Percentiles rank a stretch among this genome's conserved stretches.
Evolutionary conservation across 176 grass and related monocot species (phyloP).

Genomic region (Oryza punctata): DNA sequence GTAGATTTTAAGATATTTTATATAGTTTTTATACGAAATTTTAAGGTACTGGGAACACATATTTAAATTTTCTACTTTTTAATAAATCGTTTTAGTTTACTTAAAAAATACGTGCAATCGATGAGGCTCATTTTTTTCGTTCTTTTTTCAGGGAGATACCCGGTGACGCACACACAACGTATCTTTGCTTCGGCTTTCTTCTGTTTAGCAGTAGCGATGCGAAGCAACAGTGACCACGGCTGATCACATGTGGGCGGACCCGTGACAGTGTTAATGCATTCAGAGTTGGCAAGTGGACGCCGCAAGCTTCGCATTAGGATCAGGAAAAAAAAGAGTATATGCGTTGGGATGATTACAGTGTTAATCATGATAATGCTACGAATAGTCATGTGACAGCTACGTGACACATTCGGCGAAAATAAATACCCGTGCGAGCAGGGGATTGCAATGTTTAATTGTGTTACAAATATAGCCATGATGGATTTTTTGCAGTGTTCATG

Average conservation of each 20-base stretch:
- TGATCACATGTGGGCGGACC: not conserved
- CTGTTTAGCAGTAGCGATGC: not conserved
- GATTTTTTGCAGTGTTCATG: no score
- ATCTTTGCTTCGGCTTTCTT: not conserved
- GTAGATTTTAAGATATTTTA: no score
- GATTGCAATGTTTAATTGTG: no score
- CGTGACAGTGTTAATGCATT: not conserved
- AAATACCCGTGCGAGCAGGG: not conserved
- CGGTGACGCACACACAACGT: not conserved
- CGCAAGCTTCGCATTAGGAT: not conserved
- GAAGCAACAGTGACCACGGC: conserved; percentile 1
- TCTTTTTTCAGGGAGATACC: not conserved
- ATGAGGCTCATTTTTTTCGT: no score
- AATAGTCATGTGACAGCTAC: not conserved
- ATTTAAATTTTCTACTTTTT: no score
- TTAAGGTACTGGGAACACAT: no score
- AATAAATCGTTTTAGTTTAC: no score
- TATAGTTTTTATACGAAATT: no score
- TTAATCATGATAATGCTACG: not conserved
- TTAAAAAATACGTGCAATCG: no score
- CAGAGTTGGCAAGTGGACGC: conserved; percentile 15
- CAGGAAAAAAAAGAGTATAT: not conserved
- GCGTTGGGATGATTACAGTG: not conserved
- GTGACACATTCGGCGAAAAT: not conserved
- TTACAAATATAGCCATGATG: no score